Base-by-base conservation (phyloP, 805 yeast species). In the Candida cerambycidarum region DNA sequence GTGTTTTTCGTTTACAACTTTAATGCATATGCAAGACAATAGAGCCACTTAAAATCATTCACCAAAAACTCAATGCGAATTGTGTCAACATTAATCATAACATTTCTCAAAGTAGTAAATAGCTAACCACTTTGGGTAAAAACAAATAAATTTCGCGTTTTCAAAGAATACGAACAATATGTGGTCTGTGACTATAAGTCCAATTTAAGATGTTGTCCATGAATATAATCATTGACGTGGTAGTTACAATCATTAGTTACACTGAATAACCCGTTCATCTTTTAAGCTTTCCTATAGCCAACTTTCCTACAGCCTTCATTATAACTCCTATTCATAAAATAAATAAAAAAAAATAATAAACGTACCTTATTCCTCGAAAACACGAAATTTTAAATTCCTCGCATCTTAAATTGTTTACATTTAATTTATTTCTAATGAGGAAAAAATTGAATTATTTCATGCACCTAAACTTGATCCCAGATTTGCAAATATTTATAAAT, bases 331-430 rank as follows among this genome's bases (percentile, higher is more conserved):
- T n/a, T n/a, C n/a, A n/a, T n/a, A n/a, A n/a, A n/a, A n/a, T n/a
- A n/a, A n/a, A n/a, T n/a, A n/a, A n/a, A n/a, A n/a, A n/a, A 32
- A 32, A 32, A 12, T 7, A 32, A 32, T 14, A n/a, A 18, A 32
- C 25, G 42, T 31, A 39, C 42, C 42, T 39, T 23, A 31, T 14
- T 32, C 12, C 38, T 33, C 38, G 38, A 41, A 34, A 41, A 41
- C 43, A 41, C 43, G 43, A 41, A 32, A 41, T 21, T n/a, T 23
- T 4, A 7, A 16, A 18, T 15, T 18, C 27, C n/a, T 25, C 38
- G 38, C 38, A 34, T 21, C 38, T 23, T 41, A 33, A 35, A 41
- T 41, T 41, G 43, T 41, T 41, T 41, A 41, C 43, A 41, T 41
- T 41, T 15, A 41, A 34, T 34, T 29, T 34, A 28, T 25, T 27